Evolutionary conservation across 768 basidiomycete genomes (phyloP).

Genomic region (Tricholoma terreum): DNA sequence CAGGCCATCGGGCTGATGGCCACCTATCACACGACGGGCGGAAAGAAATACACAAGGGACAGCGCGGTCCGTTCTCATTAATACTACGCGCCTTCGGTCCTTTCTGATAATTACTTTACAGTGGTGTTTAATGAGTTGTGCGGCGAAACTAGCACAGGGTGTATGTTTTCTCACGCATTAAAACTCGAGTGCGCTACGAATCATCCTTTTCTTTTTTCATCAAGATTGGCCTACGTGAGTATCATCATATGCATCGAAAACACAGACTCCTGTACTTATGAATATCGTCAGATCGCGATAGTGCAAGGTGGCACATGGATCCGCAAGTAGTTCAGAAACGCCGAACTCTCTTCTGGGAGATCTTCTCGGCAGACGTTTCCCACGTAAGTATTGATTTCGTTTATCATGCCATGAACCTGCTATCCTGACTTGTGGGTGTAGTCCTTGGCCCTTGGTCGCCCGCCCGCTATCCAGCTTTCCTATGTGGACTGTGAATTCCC

Average conservation of each 20-base stretch:
- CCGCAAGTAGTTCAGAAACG: slow-evolving; percentile 34
- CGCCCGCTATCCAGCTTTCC: slow-evolving; percentile 54
- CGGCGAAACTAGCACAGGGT: slow-evolving; percentile 60
- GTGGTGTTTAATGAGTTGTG: slow-evolving; percentile 54
- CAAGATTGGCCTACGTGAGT: slow-evolving; percentile 44
- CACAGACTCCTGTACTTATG: not conserved
- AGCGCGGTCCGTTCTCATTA: slow-evolving; percentile 32
- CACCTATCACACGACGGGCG: slow-evolving; percentile 53
- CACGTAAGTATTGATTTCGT: slow-evolving; percentile 23
- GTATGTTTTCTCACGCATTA: slow-evolving; percentile 21
- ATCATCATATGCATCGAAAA: not conserved
- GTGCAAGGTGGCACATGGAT: slow-evolving; percentile 39
- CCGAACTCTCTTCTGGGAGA: slow-evolving; percentile 38
- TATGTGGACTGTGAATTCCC: slow-evolving; percentile 66
- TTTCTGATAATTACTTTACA: slow-evolving; percentile 23
- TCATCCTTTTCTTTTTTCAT: not conserved
- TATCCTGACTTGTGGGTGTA: slow-evolving; percentile 16
- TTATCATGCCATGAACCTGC: not conserved
- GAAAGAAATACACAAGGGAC: slow-evolving; percentile 48
- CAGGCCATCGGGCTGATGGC: slow-evolving; percentile 57
- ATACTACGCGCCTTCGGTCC: slow-evolving; percentile 18
- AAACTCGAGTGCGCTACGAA: not conserved
- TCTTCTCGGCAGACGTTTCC: slow-evolving; percentile 36
- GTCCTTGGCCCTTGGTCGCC: slow-evolving; percentile 58
- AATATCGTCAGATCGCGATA: slow-evolving; percentile 33